phyloP scores from a whole-genome alignment of 176 grass and related monocot species.

The Phoenix dactylifera region DNA sequence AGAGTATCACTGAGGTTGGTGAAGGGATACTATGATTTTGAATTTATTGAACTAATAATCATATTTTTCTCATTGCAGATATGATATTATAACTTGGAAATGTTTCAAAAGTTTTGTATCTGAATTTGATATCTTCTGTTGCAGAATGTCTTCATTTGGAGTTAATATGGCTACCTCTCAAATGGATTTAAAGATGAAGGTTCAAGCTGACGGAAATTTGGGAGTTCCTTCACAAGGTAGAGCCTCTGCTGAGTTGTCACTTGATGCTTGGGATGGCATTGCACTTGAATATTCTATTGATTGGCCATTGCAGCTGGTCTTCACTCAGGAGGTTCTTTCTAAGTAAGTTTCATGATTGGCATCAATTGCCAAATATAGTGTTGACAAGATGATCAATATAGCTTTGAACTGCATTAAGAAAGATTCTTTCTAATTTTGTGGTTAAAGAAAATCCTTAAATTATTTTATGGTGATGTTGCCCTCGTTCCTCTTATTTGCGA shows the following conservation, averaged over 20 bases:
- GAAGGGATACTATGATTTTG: too few species aligned
- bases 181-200: conserved; percentile 46
- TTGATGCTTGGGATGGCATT: conserved; percentile 95
- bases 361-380: background rate
- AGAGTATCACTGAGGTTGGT: conserved; percentile 76
- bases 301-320: conserved; percentile 95
- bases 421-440: too few species aligned
- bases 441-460: too few species aligned
- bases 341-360: conserved; percentile 46
- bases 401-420: too few species aligned
- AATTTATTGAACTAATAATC: too few species aligned
- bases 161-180: conserved; percentile 44
- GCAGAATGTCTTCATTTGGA: conserved; percentile 79
- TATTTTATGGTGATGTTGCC: too few species aligned
- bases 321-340: conserved; percentile 90
- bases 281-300: conserved; percentile 84
- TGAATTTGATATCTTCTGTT: conserved; percentile 14
- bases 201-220: conserved; percentile 18
- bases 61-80: too few species aligned
- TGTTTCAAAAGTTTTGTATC: background rate
- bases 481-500: conserved; percentile 3
- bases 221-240: conserved; percentile 48
- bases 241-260: conserved; percentile 48
- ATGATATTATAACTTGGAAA: too few species aligned
- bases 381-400: too few species aligned